Evolutionary conservation across 2,329 filamentous ascomycete species (phyloP).

Genomic region (Colletotrichum destructivum): DNA sequence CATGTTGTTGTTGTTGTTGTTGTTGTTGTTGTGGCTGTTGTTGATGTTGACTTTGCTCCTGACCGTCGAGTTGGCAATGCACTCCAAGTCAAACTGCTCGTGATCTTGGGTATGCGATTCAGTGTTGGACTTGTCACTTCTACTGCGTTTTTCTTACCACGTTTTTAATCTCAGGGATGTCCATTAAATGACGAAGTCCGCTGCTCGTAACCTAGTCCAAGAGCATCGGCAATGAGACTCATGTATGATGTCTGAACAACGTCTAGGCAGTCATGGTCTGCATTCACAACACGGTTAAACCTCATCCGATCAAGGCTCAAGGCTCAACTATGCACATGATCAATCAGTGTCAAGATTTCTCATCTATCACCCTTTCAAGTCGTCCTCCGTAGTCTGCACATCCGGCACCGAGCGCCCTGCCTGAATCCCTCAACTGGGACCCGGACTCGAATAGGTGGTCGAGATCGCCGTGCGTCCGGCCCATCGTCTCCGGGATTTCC

Average conservation of each 20-base stretch:
- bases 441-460: constrained; percentile 19
- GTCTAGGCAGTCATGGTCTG: too few species aligned
- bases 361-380: background rate
- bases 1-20: background rate
- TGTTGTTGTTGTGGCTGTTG: too few species aligned
- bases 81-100: too few species aligned
- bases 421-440: background rate
- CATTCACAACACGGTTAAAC: background rate
- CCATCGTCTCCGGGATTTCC: constrained; percentile 18
- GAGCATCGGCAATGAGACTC: too few species aligned
- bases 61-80: background rate
- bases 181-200: too few species aligned
- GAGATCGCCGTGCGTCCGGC: constrained; percentile 20
- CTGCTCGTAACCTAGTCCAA: too few species aligned
- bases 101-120: too few species aligned
- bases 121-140: too few species aligned
- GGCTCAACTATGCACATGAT: background rate
- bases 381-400: background rate
- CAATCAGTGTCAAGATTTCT: background rate
- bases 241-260: too few species aligned
- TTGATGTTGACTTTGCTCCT: background rate
- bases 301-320: background rate
- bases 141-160: too few species aligned
- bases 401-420: background rate
- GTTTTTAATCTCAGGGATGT: too few species aligned